These are phyloP conservation scores for Pogostemon cablin DNA, from an alignment of 257 asterid genomes.

Conservation along the genomic window DNA sequence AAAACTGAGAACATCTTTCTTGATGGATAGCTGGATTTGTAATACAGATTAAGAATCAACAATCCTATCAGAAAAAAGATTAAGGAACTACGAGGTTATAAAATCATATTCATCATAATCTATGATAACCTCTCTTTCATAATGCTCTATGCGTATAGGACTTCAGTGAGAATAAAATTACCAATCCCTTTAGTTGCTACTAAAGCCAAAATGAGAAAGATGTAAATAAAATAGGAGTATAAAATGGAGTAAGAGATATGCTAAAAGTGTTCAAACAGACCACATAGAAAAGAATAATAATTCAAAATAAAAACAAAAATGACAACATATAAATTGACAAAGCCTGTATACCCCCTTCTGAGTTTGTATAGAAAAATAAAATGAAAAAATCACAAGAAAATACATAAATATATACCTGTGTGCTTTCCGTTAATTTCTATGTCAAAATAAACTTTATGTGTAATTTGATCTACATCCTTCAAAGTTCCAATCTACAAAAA, in stretches of 20 bases:
- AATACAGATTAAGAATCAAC: not conserved
- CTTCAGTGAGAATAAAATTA: not conserved
- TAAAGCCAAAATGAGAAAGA: not conserved
- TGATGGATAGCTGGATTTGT: not conserved
- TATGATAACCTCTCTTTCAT: not conserved
- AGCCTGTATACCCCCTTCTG: not conserved
- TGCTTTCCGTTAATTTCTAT: slow-evolving; percentile 68
- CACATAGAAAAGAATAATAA: too few relatives aligned
- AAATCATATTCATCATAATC: not conserved
- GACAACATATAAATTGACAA: slow-evolving; percentile 1
- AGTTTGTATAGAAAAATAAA: not conserved
- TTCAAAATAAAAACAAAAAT: not conserved
- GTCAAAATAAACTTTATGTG: slow-evolving; percentile 81
- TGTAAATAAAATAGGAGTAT: not conserved
- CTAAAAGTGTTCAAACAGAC: not conserved
- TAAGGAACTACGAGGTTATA: not conserved
- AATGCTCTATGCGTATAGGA: not conserved
- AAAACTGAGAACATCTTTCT: not conserved
- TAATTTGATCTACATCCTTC: slow-evolving; percentile 58
- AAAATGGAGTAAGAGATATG: not conserved
- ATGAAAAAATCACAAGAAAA: slow-evolving; percentile 7
- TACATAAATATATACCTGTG: slow-evolving; percentile 43
- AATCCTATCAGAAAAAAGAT: not conserved
- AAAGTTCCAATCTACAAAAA: slow-evolving; percentile 47
- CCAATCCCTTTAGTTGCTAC: not conserved